Base-by-base conservation (phyloP, 2,329 filamentous ascomycete species). In the Myotisia sp. region DNA sequence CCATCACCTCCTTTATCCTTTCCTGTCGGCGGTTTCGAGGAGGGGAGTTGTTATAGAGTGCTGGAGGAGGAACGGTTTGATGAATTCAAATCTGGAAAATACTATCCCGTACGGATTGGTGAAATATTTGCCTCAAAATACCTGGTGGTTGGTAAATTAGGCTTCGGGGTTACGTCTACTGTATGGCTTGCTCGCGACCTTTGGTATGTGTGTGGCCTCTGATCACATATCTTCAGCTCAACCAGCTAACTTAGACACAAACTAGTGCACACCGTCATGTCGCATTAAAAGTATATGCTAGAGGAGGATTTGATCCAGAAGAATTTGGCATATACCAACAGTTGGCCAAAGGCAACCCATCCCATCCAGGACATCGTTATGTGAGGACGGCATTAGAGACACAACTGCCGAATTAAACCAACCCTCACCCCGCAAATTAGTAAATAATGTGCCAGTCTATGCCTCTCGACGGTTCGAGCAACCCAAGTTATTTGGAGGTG, bases 381-480 rank as follows among this genome's bases (percentile, higher is more conserved):
- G 31, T 60, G 14, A 48, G 55, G 33, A 47, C 13, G 26, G 39
- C 51, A 2, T 42, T 54, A 5, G 53, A 57, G 42, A 29, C 39
- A 45, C 47, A 4, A 34, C 53, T 33, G 46, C 30, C 13, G 58
- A 63, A 39, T 28, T 60, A 31, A 32, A 49, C 18, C 39, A 38
- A n/a, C 56, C 59, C n/a, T 57, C 49, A 17, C 52, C 56, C 3
- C 49, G 56, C 1, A 62, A 60, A 46, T 21, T 44, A 5, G 38
- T 58, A 13, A 40, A 54, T 22, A 48, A 44, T 3, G 12, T 41
- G 18, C 45, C 48, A 4, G 44, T 63, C 4, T 62, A 61, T 46
- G 40, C 38, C 24, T 57, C 58, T 6, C 51, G 56, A 20, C 43
- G 44, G 1, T 54, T 62, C 26, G 44, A 42, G 6, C 31, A 51